Evolutionary conservation across 2,329 filamentous ascomycete species (phyloP), one percentile per base, ranked within the genome.

Genomic region (Colletotrichum cuscutae): DNA sequence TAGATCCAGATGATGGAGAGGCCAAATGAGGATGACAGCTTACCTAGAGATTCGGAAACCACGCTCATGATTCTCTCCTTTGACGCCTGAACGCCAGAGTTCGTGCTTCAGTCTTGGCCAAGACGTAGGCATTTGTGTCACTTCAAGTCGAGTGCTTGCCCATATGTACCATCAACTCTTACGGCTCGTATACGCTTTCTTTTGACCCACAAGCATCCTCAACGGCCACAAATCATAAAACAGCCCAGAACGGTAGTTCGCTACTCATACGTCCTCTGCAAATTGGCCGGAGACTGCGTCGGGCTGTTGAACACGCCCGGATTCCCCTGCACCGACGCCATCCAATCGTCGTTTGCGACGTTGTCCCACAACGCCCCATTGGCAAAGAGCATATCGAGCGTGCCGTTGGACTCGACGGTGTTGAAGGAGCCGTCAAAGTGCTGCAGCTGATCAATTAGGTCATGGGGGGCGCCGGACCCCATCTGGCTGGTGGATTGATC

Each of bases 381-480:
- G 11, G 70, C 66, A 49, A 71, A 72, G 12, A 72, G 60, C 60
- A 72, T 71, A n/a, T 72, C 70, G n/a, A 72, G 26, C 13, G 59
- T 71, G 24, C 70, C 67, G 49, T 64, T 72, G 8, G 60, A 71
- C 54, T 71, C 70, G 35, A 71, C 70, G 3, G 59, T 65, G 9
- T 65, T 72, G 53, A 71, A 72, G 22, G 70, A 72, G 13, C 66
- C 70, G 9, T 72, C 66, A 28, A 72, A 72, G 54, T 65, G 56
- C 19, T 72, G 70, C 13, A 72, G 19, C 49, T 72, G 70, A 30
- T 61, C 46, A 26, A 72, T 71, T 8, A 70, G 66, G 24, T 72
- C 66, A 26, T 71, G 69, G 1, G 69, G 69, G 1, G 69, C 58
- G 19, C 58, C 58, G 11, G 69, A 35, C 4, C 64, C 57, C 19